Conservation (phyloP, 495 filamentous ascomycete species). For the Lasiosphaeria ovina region DNA sequence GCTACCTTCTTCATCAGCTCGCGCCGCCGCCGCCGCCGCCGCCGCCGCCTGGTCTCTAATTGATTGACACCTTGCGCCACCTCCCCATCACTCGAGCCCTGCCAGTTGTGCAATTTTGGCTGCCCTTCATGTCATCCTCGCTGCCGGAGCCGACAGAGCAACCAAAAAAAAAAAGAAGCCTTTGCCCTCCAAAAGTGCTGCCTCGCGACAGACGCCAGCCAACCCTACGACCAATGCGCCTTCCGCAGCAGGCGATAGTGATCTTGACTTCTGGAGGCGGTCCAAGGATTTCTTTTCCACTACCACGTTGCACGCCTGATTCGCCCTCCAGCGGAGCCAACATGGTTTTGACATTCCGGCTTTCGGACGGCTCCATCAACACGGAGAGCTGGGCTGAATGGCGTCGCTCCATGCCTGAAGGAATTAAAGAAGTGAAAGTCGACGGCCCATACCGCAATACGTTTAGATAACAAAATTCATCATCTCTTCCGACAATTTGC, state of each 20-base stretch:
- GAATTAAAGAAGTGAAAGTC: conserved; percentile 46
- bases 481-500: conserved; percentile 3
- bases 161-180: conserved; percentile 49
- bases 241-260: conserved; percentile 36
- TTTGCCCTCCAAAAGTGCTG: conserved; percentile 68
- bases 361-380: conserved; percentile 41
- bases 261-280: conserved; percentile 63
- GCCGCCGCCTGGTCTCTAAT: too few relatives aligned
- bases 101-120: background rate
- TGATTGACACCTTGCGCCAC: too few relatives aligned
- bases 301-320: conserved; percentile 20
- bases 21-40: too few relatives aligned
- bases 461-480: conserved; percentile 39
- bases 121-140: conserved; percentile 15
- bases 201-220: conserved; percentile 33
- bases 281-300: conserved; percentile 60
- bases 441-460: conserved; percentile 45
- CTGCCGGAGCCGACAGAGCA: conserved; percentile 9
- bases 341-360: conserved; percentile 43
- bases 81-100: background rate
- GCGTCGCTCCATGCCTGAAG: conserved; percentile 49
- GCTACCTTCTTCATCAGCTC: too few relatives aligned
- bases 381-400: conserved; percentile 48
- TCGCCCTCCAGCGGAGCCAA: conserved; percentile 31
- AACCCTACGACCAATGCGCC: conserved; percentile 1